phyloP scores from a whole-genome alignment of 768 basidiomycete species.

The Boletus reticuloceps region DNA sequence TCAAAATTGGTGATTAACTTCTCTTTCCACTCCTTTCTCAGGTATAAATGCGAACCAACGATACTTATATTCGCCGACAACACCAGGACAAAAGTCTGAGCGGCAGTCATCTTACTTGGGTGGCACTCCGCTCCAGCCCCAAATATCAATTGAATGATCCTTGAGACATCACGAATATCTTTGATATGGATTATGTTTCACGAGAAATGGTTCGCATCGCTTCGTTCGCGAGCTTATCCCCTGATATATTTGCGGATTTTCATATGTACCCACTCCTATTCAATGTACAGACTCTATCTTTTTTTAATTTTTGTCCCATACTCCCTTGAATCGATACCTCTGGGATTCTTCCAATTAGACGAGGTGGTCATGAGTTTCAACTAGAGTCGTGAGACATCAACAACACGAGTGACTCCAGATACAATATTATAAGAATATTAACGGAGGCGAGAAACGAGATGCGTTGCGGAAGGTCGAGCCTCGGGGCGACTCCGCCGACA shows the following conservation, averaged over 20 bases:
- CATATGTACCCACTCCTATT: conserved; percentile 10
- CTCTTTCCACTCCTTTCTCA: conserved; percentile 28
- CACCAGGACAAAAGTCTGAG: conserved; percentile 44
- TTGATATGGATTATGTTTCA: not conserved
- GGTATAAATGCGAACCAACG: conserved; percentile 49
- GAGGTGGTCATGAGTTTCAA: not conserved
- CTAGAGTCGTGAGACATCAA: not conserved
- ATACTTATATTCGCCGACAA: conserved; percentile 39
- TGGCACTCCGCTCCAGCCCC: conserved; percentile 48
- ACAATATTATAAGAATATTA: not conserved
- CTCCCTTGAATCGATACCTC: conserved; percentile 5
- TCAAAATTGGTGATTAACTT: conserved; percentile 38
- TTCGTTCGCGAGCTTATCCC: not conserved
- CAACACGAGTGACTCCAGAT: not conserved
- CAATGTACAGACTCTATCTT: conserved; percentile 16
- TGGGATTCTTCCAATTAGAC: not conserved
- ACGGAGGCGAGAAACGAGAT: not conserved
- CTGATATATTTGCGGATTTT: conserved; percentile 7
- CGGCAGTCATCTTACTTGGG: conserved; percentile 44
- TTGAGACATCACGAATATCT: not conserved
- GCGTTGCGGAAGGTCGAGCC: conserved; percentile 14
- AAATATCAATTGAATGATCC: conserved; percentile 75
- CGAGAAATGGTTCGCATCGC: not conserved
- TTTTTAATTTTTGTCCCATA: conserved; percentile 18
- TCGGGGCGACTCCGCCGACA: conserved; percentile 12